phyloP scores from a whole-genome alignment of 2,329 filamentous ascomycete species.

The Phialocephala subalpina region DNA sequence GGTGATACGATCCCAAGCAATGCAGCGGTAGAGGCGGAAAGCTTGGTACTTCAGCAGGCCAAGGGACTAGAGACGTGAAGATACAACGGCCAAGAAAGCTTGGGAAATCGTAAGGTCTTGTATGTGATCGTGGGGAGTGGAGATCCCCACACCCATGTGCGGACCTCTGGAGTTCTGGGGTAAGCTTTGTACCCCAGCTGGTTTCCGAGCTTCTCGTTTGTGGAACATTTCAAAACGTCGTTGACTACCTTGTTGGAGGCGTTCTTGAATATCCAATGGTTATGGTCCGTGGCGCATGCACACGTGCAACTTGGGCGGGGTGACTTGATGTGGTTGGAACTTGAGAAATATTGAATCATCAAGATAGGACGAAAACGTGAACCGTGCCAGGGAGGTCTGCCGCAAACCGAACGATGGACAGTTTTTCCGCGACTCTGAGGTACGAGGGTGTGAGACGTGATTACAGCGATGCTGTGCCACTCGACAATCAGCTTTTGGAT shows the following conservation, averaged over 20 bases:
- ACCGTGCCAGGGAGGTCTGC: background rate
- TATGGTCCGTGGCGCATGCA: background rate
- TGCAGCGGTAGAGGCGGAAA: background rate
- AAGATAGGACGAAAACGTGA: background rate
- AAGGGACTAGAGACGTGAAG: background rate
- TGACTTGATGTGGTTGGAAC: constrained; percentile 2
- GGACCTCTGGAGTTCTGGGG: background rate
- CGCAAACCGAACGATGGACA: background rate
- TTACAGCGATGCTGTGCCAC: background rate
- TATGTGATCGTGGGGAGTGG: background rate
- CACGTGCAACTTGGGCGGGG: background rate
- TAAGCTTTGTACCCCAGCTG: background rate
- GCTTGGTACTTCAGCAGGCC: background rate
- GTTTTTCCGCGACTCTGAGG: background rate
- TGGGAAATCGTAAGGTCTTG: constrained; percentile 1
- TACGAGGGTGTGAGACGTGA: background rate
- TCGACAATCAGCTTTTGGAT: background rate
- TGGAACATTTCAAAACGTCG: background rate
- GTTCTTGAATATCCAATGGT: background rate
- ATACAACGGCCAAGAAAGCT: background rate
- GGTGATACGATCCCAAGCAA: background rate
- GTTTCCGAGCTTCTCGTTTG: background rate
- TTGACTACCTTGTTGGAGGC: background rate
- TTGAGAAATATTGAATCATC: background rate
- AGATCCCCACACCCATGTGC: background rate